phyloP scores from a whole-genome alignment of 108 stramenopile species.

The Stephanodiscus minutulus region DNA sequence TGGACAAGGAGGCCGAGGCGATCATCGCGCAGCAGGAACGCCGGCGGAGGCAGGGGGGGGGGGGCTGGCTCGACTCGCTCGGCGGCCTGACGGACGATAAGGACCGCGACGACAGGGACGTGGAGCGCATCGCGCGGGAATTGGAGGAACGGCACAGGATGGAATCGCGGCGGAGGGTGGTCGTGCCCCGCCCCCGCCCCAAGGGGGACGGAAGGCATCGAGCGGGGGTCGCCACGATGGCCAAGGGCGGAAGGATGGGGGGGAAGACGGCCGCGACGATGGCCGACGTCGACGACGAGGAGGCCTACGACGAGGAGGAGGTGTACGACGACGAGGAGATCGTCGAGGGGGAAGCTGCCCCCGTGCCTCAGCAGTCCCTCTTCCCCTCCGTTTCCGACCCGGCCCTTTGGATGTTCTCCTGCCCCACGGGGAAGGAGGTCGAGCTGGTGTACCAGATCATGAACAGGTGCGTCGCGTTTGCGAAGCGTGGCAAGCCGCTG shows the following conservation, averaged over 20 bases:
- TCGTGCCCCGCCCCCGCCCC: neutral
- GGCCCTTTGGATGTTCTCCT: slow-evolving; percentile 92
- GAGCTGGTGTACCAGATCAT: slow-evolving; percentile 91
- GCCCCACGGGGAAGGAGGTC: slow-evolving; percentile 87
- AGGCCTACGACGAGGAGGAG: slow-evolving; percentile 5
- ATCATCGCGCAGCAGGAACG: slow-evolving; percentile 86
- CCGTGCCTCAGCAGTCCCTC: slow-evolving; percentile 89
- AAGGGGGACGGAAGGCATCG: neutral
- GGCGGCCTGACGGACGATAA: slow-evolving; percentile 35
- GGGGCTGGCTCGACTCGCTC: slow-evolving; percentile 45
- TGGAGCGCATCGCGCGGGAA: slow-evolving; percentile 76
- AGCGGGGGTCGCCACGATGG: too few species aligned
- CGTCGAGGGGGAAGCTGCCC: slow-evolving; percentile 53
- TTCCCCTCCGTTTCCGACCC: slow-evolving; percentile 94
- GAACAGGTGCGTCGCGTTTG: slow-evolving; percentile 92
- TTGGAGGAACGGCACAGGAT: slow-evolving; percentile 87
- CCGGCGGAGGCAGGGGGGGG: slow-evolving; percentile 69
- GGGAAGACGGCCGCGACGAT: slow-evolving; percentile 2
- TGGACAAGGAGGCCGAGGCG: slow-evolving; percentile 86
- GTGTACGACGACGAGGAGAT: slow-evolving; percentile 43
- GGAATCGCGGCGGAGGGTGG: slow-evolving; percentile 49
- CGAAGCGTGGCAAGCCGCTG: slow-evolving; percentile 76
- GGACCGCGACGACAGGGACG: slow-evolving; percentile 45
- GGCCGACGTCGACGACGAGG: slow-evolving; percentile 10
- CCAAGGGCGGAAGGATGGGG: slow-evolving; percentile 16